Evolutionary conservation across 2,329 filamentous ascomycete species (phyloP), one percentile per base, ranked within the genome.

Genomic region (Penicillium sp.): DNA sequence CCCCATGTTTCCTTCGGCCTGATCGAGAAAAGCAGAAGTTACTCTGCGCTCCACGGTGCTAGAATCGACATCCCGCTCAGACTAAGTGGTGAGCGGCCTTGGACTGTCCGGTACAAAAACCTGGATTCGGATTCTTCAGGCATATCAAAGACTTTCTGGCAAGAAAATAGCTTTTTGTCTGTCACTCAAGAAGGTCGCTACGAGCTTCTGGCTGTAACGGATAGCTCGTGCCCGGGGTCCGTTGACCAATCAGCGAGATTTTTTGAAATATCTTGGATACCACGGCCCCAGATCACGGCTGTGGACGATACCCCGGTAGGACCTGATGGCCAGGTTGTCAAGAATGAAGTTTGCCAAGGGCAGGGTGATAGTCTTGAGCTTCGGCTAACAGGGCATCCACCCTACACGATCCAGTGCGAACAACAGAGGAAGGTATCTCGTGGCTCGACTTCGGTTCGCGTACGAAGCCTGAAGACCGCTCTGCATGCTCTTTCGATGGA

Each of bases 291-390:
- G 6, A 85, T 90, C 63, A 86, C 86, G n/a, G 82, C 87, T 4
- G 85, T 88, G 51, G 76, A 79, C 63, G 74, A 73, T 7, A 69
- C 67, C 26, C 66, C 70, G 31, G 83, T 91, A 51, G 81, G 81
- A 11, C 77, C 83, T 41, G 81, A 82, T 17, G 81, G 80, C 8
- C 83, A 83, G 38, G 91, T 89, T 73, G 75, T 88, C 68, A 96
- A 96, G 77, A 85, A 88, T 47, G 89, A 93, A 64, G 90, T 99
- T 31, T 99, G 95, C 73, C 93, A 99, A 79, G 94, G 94, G 31
- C 94, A 98, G 64, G 91, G 97, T 71, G 94, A 97, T 75, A 88
- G 89, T 3, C 88, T 97, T 59, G 93, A 97, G 71, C 82, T 99
- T 57, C 85, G 85, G 48, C 85, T 99, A 64, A 86, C 86, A 74